Percentiles rank a stretch among this genome's conserved stretches.
These are phyloP conservation scores for Fusarium nelsonii DNA, from an alignment of 2,329 filamentous ascomycete species.

Conservation along the genomic window DNA sequence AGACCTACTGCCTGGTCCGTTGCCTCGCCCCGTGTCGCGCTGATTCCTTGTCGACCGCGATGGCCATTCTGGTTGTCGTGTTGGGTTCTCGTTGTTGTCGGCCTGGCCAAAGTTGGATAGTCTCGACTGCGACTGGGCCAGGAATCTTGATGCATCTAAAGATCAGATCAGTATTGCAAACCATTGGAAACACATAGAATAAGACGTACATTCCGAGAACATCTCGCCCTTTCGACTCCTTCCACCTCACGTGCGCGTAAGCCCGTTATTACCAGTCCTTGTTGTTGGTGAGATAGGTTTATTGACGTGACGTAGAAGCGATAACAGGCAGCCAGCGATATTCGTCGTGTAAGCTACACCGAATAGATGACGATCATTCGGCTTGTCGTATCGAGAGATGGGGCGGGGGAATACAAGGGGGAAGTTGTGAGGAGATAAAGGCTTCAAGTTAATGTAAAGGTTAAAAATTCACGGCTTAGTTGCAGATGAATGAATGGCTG, in stretches of 20 bases:
- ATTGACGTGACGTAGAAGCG: conserved; percentile 43
- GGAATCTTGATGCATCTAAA: conserved; percentile 93
- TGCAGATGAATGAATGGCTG: conserved; percentile 33
- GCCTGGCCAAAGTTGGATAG: conserved; percentile 78
- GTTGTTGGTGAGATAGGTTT: conserved; percentile 27
- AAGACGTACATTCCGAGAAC: conserved; percentile 83
- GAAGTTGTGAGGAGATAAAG: conserved; percentile 19
- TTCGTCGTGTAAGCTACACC: conserved; percentile 33
- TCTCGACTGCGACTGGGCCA: conserved; percentile 95
- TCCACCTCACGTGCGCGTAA: conserved; percentile 50
- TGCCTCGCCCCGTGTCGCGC: conserved; percentile 50
- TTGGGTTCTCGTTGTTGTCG: conserved; percentile 55
- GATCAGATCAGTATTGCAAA: conserved; percentile 30
- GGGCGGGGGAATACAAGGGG: conserved; percentile 10
- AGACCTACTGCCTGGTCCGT: conserved; percentile 53
- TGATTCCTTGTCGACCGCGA: conserved; percentile 52
- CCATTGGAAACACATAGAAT: background rate
- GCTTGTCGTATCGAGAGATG: conserved; percentile 13
- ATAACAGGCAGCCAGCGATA: conserved; percentile 26
- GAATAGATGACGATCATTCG: conserved; percentile 22
- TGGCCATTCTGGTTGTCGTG: conserved; percentile 52
- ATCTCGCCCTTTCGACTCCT: conserved; percentile 54
- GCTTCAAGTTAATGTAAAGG: conserved; percentile 23
- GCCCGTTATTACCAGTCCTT: conserved; percentile 19
- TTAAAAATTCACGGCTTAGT: conserved; percentile 38